Conservation (phyloP, 2,329 filamentous ascomycete genomes). For the Pyricularia pennisetigena region DNA sequence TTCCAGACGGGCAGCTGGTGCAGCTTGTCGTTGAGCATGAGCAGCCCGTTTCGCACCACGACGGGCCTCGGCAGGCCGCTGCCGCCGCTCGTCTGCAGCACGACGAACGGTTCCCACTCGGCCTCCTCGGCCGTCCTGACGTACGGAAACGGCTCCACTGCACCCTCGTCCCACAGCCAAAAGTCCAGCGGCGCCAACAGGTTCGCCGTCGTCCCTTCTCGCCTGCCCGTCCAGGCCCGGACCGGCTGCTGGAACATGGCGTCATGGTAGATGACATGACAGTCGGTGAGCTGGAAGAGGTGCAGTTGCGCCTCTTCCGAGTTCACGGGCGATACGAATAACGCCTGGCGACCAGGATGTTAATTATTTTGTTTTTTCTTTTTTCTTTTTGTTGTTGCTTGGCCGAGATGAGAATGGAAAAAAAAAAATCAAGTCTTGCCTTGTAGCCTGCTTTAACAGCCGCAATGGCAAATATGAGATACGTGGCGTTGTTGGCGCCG, state of each 20-base stretch:
- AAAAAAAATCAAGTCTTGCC: not conserved
- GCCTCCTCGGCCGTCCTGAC: conserved; percentile 24
- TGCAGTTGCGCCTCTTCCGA: conserved; percentile 27
- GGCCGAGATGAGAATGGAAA: no score
- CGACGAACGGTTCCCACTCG: conserved; percentile 23
- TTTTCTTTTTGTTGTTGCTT: no score
- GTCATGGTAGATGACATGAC: conserved; percentile 20
- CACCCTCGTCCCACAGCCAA: not conserved
- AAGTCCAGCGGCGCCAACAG: not conserved
- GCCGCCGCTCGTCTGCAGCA: conserved; percentile 29
- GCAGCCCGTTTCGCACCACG: conserved; percentile 6
- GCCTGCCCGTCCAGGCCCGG: not conserved
- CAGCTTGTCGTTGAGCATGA: not conserved
- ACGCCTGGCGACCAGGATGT: conserved; percentile 14
- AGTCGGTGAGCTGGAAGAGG: conserved; percentile 28
- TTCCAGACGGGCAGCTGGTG: not conserved
- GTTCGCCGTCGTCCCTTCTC: no score
- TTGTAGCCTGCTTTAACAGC: not conserved
- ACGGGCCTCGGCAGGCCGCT: conserved; percentile 30
- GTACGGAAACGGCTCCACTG: conserved; percentile 19
- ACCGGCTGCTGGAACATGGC: not conserved
- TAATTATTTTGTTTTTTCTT: no score
- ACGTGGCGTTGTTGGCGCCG: not conserved
- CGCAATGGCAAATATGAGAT: not conserved
- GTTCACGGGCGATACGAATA: conserved; percentile 30